These are phyloP conservation scores for Aspergillus versicolor DNA, from an alignment of 2,329 filamentous ascomycete species.

Conservation along the genomic window DNA sequence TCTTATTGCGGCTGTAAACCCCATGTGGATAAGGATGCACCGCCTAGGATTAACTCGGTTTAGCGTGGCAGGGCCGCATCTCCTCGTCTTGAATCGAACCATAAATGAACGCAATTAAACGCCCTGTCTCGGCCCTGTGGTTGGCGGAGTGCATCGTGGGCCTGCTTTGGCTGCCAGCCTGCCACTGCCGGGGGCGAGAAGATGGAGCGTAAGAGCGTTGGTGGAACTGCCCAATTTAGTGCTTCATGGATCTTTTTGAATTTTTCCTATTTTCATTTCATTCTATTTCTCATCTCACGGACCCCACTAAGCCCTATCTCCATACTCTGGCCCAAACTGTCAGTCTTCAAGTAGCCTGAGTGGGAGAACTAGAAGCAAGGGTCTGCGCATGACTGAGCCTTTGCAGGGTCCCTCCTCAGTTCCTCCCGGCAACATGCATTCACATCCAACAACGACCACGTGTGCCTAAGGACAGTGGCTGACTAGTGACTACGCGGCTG, in stretches of 20 bases:
- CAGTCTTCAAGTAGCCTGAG: background rate
- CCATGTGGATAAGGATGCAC: conserved; percentile 14
- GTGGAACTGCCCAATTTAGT: background rate
- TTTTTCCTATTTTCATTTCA: background rate
- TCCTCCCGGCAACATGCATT: conserved; percentile 16
- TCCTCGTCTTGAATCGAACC: conserved; percentile 8
- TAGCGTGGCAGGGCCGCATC: conserved; percentile 4
- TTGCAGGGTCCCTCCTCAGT: background rate
- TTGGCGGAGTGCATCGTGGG: conserved; percentile 3
- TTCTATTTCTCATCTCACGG: background rate
- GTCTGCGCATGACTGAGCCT: background rate
- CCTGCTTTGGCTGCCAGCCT: background rate
- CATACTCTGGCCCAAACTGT: background rate
- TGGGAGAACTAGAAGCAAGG: background rate
- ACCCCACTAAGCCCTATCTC: conserved; percentile 1
- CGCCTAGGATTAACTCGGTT: conserved; percentile 8
- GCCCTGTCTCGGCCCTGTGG: conserved; percentile 13
- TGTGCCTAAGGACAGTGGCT: conserved; percentile 14
- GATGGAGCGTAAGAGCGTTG: background rate
- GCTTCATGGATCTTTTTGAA: background rate
- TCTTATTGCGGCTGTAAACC: conserved; percentile 20
- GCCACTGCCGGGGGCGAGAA: background rate
- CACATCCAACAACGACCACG: conserved; percentile 18
- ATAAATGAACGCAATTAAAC: conserved; percentile 14
- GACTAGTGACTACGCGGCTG: conserved; percentile 22